Evolutionary conservation across 495 filamentous ascomycete species (phyloP), one percentile per base, ranked within the genome.

Genomic region (Lophiotrema nucula): DNA sequence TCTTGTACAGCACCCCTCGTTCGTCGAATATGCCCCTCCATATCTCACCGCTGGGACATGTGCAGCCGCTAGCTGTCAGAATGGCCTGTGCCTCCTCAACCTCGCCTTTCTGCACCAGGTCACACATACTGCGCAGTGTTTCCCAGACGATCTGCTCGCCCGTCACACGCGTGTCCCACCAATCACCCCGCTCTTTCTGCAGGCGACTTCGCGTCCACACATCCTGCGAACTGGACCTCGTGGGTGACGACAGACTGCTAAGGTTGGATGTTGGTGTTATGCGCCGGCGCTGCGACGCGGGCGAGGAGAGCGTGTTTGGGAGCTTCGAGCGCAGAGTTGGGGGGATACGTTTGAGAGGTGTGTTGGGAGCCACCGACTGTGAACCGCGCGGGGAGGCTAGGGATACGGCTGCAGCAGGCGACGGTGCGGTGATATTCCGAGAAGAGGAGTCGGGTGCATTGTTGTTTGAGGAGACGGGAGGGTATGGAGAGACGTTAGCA

Each of bases 101-200:
- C 67, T 87, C 80, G 10, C 70, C 73, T 2, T 65, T 61, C 71
- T 83, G 84, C 60, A 95, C 64, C 16, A 88, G 70, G 50, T 88
- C 81, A 13, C 88, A 73, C 0, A 85, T 88, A 0, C 81, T 73
- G 24, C 78, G 78, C 11, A 96, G 58, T 1, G 89, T 86, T 35
- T 79, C 80, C 92, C 92, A 97, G 37, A 92, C 76, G 64, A 95
- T 89, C 13, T 78, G 58, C 4, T 82, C 78, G 10, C 90, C 90
- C 4, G 86, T 86, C 2, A 93, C 88, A 27, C 88, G 75, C 2
- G 92, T 97, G 47, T 75, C 74, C 64, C 79, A 82, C 67, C 81
- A 81, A 18, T 72, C 79, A 10, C 72, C 74, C 22, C 73, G 64
- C 25, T 68, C 52, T 39, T 56, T 59, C 47, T 60, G 70, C 3